These are phyloP conservation scores for Tolypocladium tundrense DNA, from an alignment of 2,329 filamentous ascomycete genomes.

Conservation along the genomic window DNA sequence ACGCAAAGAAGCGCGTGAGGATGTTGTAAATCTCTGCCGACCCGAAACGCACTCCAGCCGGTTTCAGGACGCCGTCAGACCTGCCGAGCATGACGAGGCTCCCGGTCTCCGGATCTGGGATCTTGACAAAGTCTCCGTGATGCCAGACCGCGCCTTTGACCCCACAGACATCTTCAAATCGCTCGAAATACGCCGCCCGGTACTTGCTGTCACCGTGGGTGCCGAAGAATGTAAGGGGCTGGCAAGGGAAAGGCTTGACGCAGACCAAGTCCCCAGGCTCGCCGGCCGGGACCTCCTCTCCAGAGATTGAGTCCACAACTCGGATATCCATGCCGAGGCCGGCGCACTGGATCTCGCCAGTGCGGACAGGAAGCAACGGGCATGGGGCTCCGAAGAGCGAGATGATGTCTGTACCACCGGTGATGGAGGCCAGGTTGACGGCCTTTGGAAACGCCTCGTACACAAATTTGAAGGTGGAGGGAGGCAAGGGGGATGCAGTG, in stretches of 20 bases:
- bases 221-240: slow-evolving; percentile 86
- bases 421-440: slow-evolving; percentile 89
- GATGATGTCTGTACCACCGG: slow-evolving; percentile 92
- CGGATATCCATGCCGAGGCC: slow-evolving; percentile 71
- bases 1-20: slow-evolving; percentile 71
- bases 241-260: slow-evolving; percentile 75
- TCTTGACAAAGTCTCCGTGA: slow-evolving; percentile 81
- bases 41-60: slow-evolving; percentile 82
- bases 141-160: slow-evolving; percentile 58
- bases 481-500: slow-evolving; percentile 83
- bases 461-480: slow-evolving; percentile 85
- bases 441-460: slow-evolving; percentile 70
- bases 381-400: slow-evolving; percentile 86
- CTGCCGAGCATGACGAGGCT: slow-evolving; percentile 85
- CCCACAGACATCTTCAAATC: slow-evolving; percentile 46
- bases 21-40: slow-evolving; percentile 95
- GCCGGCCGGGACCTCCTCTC: slow-evolving; percentile 44
- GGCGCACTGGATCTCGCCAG: slow-evolving; percentile 67
- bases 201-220: slow-evolving; percentile 58
- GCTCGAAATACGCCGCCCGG: slow-evolving; percentile 75
- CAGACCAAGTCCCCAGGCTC: slow-evolving; percentile 85
- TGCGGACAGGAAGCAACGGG: slow-evolving; percentile 60
- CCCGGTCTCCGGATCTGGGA: slow-evolving; percentile 56
- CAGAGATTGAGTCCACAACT: slow-evolving; percentile 48
- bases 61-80: slow-evolving; percentile 88